Conservation (phyloP, 768 basidiomycete species). For the Boletus subcaerulescens region DNA sequence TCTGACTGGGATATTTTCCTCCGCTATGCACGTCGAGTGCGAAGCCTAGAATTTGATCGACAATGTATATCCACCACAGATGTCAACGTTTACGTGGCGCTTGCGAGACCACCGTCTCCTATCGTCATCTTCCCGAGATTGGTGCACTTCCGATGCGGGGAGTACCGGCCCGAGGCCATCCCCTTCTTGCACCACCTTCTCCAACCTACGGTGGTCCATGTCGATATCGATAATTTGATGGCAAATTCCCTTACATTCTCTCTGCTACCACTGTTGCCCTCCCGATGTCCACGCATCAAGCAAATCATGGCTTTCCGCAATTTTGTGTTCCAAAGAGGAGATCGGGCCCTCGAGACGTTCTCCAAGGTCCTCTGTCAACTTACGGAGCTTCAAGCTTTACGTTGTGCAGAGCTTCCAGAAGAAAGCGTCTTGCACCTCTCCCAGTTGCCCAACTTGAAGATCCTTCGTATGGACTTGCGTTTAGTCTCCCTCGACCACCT, state of each 20-base stretch:
- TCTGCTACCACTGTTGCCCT: constrained; percentile 21
- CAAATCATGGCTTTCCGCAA: constrained; percentile 30
- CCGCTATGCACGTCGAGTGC: constrained; percentile 28
- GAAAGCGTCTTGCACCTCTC: constrained; percentile 21
- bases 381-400: constrained; percentile 20
- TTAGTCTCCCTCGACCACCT: constrained; percentile 20
- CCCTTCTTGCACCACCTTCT: constrained; percentile 27
- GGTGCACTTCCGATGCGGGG: constrained; percentile 28
- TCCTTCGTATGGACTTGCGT: constrained; percentile 28
- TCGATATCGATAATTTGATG: constrained; percentile 30
- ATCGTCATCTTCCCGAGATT: constrained; percentile 25
- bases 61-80: constrained; percentile 25
- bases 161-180: constrained; percentile 20
- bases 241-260: constrained; percentile 18
- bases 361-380: constrained; percentile 23
- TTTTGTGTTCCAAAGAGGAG: constrained; percentile 25
- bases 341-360: constrained; percentile 23
- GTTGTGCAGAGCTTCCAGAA: constrained; percentile 28
- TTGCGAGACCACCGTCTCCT: constrained; percentile 14
- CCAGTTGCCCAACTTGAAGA: constrained; percentile 18
- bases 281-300: constrained; percentile 22
- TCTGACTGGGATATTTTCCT: constrained; percentile 31
- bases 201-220: constrained; percentile 23
- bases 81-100: constrained; percentile 17
- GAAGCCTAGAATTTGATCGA: constrained; percentile 31